Base-by-base conservation (phyloP, 345 rosid genomes). In the Rhodamnia argentea region DNA sequence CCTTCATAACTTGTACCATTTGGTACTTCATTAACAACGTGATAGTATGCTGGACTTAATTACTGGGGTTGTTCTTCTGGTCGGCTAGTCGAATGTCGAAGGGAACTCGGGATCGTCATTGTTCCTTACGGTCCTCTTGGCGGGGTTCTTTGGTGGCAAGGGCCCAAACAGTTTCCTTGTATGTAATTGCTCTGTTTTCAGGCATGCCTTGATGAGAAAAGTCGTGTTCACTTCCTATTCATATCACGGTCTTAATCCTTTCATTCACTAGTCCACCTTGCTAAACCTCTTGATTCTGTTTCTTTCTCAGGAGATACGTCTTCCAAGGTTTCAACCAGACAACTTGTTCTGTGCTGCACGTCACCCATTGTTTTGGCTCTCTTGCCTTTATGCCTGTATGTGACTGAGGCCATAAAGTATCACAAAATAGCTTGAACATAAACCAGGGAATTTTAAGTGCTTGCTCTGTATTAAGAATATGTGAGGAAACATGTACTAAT, bases 111-210 rank as follows among this genome's bases (percentile, higher is more conserved):
- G 23, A 87, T 85, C 44, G 70, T 54, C 62, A 32, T 85, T 2
- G 86, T 88, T 83, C 58, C 87, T 5, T 88, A 88, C 81, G 53
- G 91, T 87, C 90, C 87, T 53, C 86, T 88, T 0, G 86, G 88
- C 50, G 27, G 87, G n/a, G 26, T 50, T 89, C 9, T 54, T 83
- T 60, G 86, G 88, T 3, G 62, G 85, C 44, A 58, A 27, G 82
- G 82, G 85, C 32, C 81, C 53, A 37, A 42, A 40, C 74, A 32
- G 56, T 47, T 82, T 76, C 54, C 58, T 86, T 83, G 87, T 70
- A 86, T 32, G 56, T 75, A 85, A 85, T 40, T 64, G 76, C 76
- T 64, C 42, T 37, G 76, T 29, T 64, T 64, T 29, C 16, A 42
- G 10, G 29, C 76, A 16, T 29, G 11, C 76, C 11, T 29, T 64